Base-by-base conservation (phyloP, 2,329 filamentous ascomycete species). In the Colletotrichum sublineola region DNA sequence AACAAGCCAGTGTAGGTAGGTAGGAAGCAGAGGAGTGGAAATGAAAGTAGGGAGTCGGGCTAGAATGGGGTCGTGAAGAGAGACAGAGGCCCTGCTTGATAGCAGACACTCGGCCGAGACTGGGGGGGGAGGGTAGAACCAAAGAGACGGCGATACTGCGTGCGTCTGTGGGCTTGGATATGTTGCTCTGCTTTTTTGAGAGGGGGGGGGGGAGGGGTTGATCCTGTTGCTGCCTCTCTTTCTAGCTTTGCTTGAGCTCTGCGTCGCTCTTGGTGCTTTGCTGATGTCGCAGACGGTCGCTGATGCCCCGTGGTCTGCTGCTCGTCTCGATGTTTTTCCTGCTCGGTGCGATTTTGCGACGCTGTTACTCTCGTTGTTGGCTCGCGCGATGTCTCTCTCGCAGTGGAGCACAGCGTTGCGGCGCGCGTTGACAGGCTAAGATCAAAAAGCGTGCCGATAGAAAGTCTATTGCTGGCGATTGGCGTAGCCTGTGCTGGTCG, bases 361-460 rank as follows among this genome's bases (percentile, higher is more conserved):
- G 67, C 50, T 60, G 46, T 53, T 40, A n/a, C 63, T 55, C 40
- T 73, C 40, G 66, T 52, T 70, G 55, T 48, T 70, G 38, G 61
- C 71, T 71, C 72, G 68, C 64, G 71, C 71, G 50, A 67, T 73
- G 68, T 73, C 63, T 61, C 53, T 67, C 53, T 67, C 63, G 60
- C 60, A 63, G 73, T 74, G 73, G 73, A 74, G 71, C 67, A 68
- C 61, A 67, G 56, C 63, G 66, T 73, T 68, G 67, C 67, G 71
- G 71, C 63, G 50, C 65, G 67, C 66, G 52, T 62, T 57, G 53
- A 48, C 67, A 64, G 50, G 67, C 68, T 62, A 72, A 58, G 36
- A 71, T 53, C 68, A 67, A 50, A 73, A 63, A 71, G 71, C 63
- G 71, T 71, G 71, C 70, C 73, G 73, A 70, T 74, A 73, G 65